Evolutionary conservation across 257 asterid species (phyloP).

Genomic region (Solanum appendiculatum): DNA sequence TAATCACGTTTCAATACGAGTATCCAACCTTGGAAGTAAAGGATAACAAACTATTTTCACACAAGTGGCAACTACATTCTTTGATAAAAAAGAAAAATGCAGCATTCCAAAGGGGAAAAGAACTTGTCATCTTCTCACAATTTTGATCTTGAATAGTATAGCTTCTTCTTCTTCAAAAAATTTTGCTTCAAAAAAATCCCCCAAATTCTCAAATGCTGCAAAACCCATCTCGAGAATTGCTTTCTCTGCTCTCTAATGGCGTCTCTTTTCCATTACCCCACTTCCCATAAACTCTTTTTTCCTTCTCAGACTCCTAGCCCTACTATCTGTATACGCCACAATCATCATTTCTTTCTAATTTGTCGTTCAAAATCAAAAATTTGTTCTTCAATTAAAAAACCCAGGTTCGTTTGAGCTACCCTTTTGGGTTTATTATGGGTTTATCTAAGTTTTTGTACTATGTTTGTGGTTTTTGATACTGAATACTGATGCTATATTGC

Average conservation of each 20-base stretch:
- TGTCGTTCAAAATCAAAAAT: slow-evolving; percentile 3
- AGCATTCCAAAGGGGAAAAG: neutral
- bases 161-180: neutral
- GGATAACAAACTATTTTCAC: neutral
- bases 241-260: slow-evolving; percentile 19
- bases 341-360: slow-evolving; percentile 4
- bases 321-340: slow-evolving; percentile 3
- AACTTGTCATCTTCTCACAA: neutral
- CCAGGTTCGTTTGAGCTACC: slow-evolving; percentile 32
- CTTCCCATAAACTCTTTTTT: slow-evolving; percentile 15
- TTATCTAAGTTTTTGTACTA: neutral
- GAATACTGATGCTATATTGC: no score
- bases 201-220: slow-evolving; percentile 23
- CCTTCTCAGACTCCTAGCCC: neutral
- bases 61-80: neutral
- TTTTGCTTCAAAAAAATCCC: neutral
- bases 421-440: neutral
- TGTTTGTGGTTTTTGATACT: neutral
- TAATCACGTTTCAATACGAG: no score
- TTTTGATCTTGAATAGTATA: neutral
- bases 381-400: slow-evolving; percentile 27
- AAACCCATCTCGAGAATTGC: slow-evolving; percentile 8
- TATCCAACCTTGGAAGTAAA: no score
- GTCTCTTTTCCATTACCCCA: slow-evolving; percentile 21
- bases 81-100: neutral